Conservation (phyloP, 1,284 basidiomycete species). For the Microbotryum silenes-acaulis region DNA sequence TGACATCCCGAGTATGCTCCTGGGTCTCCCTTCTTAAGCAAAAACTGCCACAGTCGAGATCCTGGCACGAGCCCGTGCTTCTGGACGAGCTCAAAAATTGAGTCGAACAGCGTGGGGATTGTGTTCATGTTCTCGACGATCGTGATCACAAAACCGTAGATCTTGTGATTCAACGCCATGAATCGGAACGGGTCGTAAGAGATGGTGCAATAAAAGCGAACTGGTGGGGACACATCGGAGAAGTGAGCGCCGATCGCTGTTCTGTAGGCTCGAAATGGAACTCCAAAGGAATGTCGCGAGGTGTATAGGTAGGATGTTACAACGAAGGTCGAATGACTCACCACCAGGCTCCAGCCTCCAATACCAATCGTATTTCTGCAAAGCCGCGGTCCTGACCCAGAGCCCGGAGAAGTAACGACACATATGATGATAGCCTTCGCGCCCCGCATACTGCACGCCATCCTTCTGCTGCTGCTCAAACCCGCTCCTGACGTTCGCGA, state of each 20-base stretch:
- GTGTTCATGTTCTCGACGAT: conserved; percentile 41
- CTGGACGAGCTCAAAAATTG: conserved; percentile 36
- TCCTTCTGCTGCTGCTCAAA: conserved; percentile 24
- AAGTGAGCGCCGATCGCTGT: background rate
- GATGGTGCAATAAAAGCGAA: conserved; percentile 40
- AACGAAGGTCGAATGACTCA: conserved; percentile 12
- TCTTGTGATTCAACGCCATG: conserved; percentile 29
- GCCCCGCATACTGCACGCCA: conserved; percentile 32
- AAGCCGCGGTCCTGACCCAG: conserved; percentile 27
- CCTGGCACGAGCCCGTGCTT: conserved; percentile 31
- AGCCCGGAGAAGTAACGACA: conserved; percentile 32
- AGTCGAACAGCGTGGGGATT: conserved; percentile 39
- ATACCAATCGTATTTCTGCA: conserved; percentile 41
- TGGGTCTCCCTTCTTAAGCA: conserved; percentile 32
- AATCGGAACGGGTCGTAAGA: conserved; percentile 42
- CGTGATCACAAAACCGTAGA: conserved; percentile 42
- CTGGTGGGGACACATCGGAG: background rate
- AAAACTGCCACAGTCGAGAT: conserved; percentile 37
- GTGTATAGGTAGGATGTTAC: background rate
- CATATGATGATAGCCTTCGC: conserved; percentile 36
- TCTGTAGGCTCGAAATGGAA: background rate
- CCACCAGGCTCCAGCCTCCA: conserved; percentile 44
- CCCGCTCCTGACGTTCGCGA: conserved; percentile 14
- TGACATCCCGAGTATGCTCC: conserved; percentile 37
- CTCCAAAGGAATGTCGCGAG: background rate